Conservation (phyloP, 202 grass and related monocot species). For the Brachypodium distachyon region DNA sequence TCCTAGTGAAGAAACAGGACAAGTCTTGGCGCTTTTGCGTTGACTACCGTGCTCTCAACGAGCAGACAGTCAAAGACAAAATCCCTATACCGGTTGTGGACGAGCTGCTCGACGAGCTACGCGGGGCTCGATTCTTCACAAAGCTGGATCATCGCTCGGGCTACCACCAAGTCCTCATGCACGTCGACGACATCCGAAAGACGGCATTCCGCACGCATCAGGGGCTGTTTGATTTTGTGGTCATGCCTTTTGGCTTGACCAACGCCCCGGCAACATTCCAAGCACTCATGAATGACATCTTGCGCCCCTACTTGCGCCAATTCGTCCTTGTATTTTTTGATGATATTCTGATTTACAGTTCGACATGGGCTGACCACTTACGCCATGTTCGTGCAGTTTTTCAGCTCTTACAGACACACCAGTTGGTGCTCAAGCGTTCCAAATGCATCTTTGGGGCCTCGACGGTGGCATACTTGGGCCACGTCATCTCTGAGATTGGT, state of each 20-base stretch:
- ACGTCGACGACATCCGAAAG: not conserved
- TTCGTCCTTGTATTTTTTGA: not conserved
- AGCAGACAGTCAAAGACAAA: not conserved
- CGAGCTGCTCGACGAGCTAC: not conserved
- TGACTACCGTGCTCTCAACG: not conserved
- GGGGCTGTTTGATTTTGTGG: not conserved
- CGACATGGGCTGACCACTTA: not conserved
- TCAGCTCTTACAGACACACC: not conserved
- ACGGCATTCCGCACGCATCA: not conserved
- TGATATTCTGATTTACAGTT: not conserved
- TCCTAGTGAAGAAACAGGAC: not conserved
- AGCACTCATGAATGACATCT: not conserved
- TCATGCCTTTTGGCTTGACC: not conserved
- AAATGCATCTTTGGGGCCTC: not conserved
- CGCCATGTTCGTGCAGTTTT: not conserved
- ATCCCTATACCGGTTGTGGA: not conserved
- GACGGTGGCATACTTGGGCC: too few relatives aligned
- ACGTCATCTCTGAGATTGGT: too few relatives aligned
- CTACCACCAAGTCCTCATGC: not conserved
- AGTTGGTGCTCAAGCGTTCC: not conserved
- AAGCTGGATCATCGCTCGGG: not conserved
- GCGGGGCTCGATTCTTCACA: not conserved
- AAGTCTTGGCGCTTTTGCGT: not conserved
- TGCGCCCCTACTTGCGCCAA: not conserved
- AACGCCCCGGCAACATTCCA: not conserved